Evolutionary conservation across 768 basidiomycete species (phyloP), one percentile per base, ranked within the genome.

Genomic region (Amanita rubescens): DNA sequence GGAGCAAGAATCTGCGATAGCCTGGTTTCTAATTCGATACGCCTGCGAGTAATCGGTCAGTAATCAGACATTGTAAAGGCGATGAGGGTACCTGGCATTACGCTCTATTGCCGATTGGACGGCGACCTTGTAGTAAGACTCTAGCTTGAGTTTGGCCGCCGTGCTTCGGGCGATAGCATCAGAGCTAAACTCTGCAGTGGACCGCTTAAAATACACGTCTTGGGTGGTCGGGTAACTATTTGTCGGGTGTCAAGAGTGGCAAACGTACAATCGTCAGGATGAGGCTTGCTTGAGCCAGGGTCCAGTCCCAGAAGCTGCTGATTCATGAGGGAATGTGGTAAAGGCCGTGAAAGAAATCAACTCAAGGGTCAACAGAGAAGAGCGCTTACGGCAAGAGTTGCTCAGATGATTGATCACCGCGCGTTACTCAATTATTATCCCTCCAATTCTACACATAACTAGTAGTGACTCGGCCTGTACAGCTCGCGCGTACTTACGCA

Each of bases 61-160:
- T 46, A 44, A 17, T 42, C 33, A 39, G 37, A 41, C 27, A 20
- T 55, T 20, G 19, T 12, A 34, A 43, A 25, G 37, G 20, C 20
- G 7, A 53, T 60, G 51, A 58, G 54, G 63, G 50, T 62, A 95
- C 94, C 95, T 82, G 48, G 87, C 86, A 69, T 97, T 97, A 55
- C 95, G 77, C 67, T 94, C 94, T 58, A 99, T 95, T 45, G 95
- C 95, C 57, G 91, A 81, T 67, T 98, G 94, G 32, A 99, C 95
- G 4, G 94, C 93, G 54, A 97, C 88, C 70, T 97, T 97, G 78
- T 99, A 99, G 74, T 86, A 97, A 43, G 94, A 90, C 70, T 95
- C 94, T 53, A 99, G 84, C 70, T 96, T 96, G 68, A 97, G 82
- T 67, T 96, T 96, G 17, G 94, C 93, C 22, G 89, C 90, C 45